Percentiles rank a stretch among this genome's conserved stretches.
phyloP scores from a whole-genome alignment of 345 rosid genomes.

The Excoecaria agallocha region DNA sequence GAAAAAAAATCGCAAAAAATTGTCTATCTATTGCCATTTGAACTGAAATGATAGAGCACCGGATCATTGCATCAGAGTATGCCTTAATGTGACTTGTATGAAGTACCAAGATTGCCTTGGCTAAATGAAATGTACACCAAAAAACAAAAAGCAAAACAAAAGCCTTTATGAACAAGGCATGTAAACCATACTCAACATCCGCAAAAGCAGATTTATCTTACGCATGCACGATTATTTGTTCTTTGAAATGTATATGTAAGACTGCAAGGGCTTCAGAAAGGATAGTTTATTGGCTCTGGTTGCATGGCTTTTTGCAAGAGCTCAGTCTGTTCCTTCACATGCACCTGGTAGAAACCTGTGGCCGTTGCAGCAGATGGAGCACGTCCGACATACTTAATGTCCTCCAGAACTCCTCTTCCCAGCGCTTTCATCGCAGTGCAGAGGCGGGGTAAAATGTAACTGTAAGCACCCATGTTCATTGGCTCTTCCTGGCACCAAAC shows the following conservation, averaged over 20 bases:
- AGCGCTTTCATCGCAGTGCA: constrained; percentile 53
- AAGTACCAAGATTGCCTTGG: too few relatives aligned
- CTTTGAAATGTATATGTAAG: background rate
- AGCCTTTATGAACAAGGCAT: background rate
- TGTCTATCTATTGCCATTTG: too few relatives aligned
- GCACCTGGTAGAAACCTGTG: constrained; percentile 60
- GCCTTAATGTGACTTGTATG: too few relatives aligned
- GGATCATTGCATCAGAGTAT: too few relatives aligned
- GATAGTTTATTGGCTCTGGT: constrained; percentile 41
- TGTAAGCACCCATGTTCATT: constrained; percentile 81
- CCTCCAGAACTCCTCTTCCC: constrained; percentile 51
- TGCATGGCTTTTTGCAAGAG: constrained; percentile 60
- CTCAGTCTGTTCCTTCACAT: constrained; percentile 59
- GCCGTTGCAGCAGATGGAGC: constrained; percentile 78
- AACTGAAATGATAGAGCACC: too few relatives aligned
- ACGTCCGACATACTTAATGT: constrained; percentile 66
- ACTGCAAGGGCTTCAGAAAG: constrained; percentile 15
- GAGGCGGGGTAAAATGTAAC: constrained; percentile 47
- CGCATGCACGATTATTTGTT: background rate
- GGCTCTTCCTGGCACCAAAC: constrained; percentile 92
- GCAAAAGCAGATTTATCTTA: background rate
- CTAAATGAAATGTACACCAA: too few relatives aligned
- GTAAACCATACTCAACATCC: background rate
- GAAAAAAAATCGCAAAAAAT: too few relatives aligned
- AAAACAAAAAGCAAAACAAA: too few relatives aligned